Conservation (phyloP, 2,329 filamentous ascomycete species). For the Conoideocrella luteorostrata region DNA sequence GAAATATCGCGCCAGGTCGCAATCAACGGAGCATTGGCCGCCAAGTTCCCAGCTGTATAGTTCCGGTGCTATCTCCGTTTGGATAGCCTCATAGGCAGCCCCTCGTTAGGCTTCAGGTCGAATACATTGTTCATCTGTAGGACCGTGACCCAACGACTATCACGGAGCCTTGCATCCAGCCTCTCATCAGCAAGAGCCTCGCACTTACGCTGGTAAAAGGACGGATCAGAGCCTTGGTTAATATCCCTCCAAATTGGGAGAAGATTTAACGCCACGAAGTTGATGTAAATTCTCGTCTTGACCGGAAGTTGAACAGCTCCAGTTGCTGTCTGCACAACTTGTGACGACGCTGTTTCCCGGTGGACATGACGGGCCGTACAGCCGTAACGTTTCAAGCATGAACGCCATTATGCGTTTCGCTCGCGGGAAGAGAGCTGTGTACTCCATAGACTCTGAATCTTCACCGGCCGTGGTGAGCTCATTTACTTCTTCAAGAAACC, state of each 20-base stretch:
- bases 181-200: background rate
- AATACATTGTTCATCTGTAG: slow-evolving; percentile 5
- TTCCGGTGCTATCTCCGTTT: background rate
- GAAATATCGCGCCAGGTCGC: too few relatives aligned
- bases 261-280: slow-evolving; percentile 3
- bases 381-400: slow-evolving; percentile 6
- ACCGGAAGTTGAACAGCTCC: background rate
- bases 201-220: background rate
- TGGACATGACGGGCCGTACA: slow-evolving; percentile 5
- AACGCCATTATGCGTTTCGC: slow-evolving; percentile 19
- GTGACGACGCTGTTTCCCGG: slow-evolving; percentile 1
- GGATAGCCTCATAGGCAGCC: background rate
- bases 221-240: slow-evolving; percentile 3
- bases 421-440: slow-evolving; percentile 35
- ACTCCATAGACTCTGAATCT: slow-evolving; percentile 26
- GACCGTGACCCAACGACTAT: slow-evolving; percentile 2
- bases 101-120: background rate
- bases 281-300: slow-evolving; percentile 1
- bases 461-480: slow-evolving; percentile 10
- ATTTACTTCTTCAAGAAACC: slow-evolving; percentile 44
- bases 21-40: too few relatives aligned
- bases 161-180: slow-evolving; percentile 2
- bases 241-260: slow-evolving; percentile 4
- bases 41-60: too few relatives aligned
- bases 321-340: background rate